Percentiles rank a stretch among this genome's conserved stretches.
phyloP scores from a whole-genome alignment of 2,329 filamentous ascomycete genomes.

The Ophiosphaerella narmari region DNA sequence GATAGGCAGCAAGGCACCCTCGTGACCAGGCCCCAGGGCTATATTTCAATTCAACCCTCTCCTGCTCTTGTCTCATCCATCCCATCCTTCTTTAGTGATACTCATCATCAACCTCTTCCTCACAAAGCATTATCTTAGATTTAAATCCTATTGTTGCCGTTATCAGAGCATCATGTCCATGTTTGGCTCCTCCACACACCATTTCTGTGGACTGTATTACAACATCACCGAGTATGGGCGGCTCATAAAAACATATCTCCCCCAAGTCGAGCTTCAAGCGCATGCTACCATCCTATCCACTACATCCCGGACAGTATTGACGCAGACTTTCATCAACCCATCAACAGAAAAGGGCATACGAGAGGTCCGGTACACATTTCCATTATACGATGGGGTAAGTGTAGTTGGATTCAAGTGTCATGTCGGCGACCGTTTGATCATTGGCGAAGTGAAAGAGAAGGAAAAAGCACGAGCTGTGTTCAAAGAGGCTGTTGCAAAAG shows the following conservation, averaged over 20 bases:
- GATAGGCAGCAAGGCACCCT: constrained; percentile 16
- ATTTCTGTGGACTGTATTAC: constrained; percentile 41
- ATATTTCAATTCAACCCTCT: constrained; percentile 2
- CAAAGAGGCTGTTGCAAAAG: constrained; percentile 60
- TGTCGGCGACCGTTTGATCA: constrained; percentile 63
- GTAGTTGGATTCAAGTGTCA: constrained; percentile 70
- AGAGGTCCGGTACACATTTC: constrained; percentile 70
- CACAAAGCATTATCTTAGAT: not conserved
- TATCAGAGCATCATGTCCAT: not conserved
- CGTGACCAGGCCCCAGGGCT: constrained; percentile 10
- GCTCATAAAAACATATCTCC: constrained; percentile 52
- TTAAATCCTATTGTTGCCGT: not conserved
- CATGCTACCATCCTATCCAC: constrained; percentile 66
- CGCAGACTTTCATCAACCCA: constrained; percentile 67
- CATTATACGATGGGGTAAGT: constrained; percentile 72
- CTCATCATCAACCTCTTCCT: too few relatives aligned
- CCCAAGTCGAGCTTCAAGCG: constrained; percentile 61
- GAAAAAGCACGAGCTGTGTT: constrained; percentile 65
- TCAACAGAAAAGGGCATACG: constrained; percentile 50
- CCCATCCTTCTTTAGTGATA: not conserved
- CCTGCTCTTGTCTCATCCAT: not conserved
- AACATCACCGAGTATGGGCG: constrained; percentile 3
- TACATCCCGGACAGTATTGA: constrained; percentile 56
- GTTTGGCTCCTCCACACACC: not conserved
- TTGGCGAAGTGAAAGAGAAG: constrained; percentile 70